phyloP scores from a whole-genome alignment of 2,329 filamentous ascomycete genomes.

The Colletotrichum melonis region DNA sequence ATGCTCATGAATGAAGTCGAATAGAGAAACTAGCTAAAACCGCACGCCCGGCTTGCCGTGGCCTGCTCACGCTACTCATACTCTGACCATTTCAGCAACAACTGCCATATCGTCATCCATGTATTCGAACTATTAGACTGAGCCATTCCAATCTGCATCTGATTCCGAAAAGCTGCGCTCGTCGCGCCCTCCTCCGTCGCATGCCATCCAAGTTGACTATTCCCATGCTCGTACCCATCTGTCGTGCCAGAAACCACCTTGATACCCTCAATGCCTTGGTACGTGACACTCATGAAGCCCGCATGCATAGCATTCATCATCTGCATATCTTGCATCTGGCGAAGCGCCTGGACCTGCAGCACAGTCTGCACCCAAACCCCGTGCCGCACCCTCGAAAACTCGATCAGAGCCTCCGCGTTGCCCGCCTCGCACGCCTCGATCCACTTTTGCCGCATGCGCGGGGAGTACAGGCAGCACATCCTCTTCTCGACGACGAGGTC shows the following conservation, averaged over 20 bases:
- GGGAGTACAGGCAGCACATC: constrained; percentile 36
- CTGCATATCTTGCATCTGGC: constrained; percentile 33
- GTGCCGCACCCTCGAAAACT: constrained; percentile 16
- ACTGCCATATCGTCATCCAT: not conserved
- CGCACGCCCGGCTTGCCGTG: no score
- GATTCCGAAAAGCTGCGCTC: constrained; percentile 13
- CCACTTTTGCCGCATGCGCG: constrained; percentile 34
- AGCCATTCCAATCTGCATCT: constrained; percentile 17
- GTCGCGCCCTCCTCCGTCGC: constrained; percentile 48
- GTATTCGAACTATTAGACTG: constrained; percentile 10
- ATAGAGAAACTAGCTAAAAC: not conserved
- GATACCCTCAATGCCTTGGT: constrained; percentile 45
- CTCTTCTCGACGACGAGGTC: not conserved
- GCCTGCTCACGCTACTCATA: not conserved
- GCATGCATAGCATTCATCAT: constrained; percentile 40
- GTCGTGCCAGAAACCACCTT: constrained; percentile 41
- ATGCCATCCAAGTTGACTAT: constrained; percentile 48
- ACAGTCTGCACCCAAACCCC: constrained; percentile 31
- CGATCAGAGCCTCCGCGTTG: not conserved
- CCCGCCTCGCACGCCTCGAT: constrained; percentile 20
- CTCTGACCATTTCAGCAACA: not conserved
- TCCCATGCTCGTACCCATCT: constrained; percentile 48
- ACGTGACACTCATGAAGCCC: constrained; percentile 46
- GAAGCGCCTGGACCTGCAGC: constrained; percentile 17
- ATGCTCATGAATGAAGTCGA: not conserved